Percentiles rank a stretch among this genome's conserved stretches.
These are phyloP conservation scores for Ophiocordyceps unilateralis DNA, from an alignment of 2,329 filamentous ascomycete genomes.

Conservation along the genomic window DNA sequence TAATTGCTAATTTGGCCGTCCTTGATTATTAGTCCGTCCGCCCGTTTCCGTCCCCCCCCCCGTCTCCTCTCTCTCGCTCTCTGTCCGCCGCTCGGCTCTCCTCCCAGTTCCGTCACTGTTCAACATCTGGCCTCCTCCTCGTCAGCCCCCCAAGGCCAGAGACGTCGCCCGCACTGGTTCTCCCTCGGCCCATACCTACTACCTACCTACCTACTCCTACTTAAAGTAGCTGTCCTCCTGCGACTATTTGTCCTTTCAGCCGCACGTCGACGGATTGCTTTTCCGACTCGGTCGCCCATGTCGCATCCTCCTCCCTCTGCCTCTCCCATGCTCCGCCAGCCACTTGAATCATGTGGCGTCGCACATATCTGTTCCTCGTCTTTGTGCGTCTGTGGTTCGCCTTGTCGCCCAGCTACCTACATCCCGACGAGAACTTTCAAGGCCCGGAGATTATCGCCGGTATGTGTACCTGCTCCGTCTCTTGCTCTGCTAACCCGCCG, in stretches of 20 bases:
- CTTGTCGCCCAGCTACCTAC: conserved; percentile 84
- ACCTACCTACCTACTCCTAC: background rate
- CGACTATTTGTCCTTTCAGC: background rate
- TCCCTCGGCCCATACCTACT: background rate
- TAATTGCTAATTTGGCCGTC: background rate
- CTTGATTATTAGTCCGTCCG: background rate
- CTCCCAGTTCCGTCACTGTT: background rate
- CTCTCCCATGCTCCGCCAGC: conserved; percentile 6
- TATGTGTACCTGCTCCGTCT: conserved; percentile 24
- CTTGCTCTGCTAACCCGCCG: background rate
- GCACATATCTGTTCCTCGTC: conserved; percentile 70
- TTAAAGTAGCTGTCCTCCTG: background rate
- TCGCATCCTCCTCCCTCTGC: conserved; percentile 7
- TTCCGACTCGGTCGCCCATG: conserved; percentile 5
- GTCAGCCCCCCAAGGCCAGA: too few species aligned
- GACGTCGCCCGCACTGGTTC: too few species aligned
- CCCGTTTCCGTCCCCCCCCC: background rate
- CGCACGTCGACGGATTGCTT: background rate
- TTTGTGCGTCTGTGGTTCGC: conserved; percentile 87
- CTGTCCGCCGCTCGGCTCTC: background rate
- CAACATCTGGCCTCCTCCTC: background rate
- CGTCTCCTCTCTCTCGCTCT: background rate
- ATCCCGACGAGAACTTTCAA: conserved; percentile 98
- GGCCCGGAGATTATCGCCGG: conserved; percentile 93
- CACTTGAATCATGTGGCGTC: conserved; percentile 59